A percentile compares a stretch with the other conserved stretches of the same genome.
phyloP scores from a whole-genome alignment of 768 basidiomycete species.

The Chalciporus sphaerocephalus region DNA sequence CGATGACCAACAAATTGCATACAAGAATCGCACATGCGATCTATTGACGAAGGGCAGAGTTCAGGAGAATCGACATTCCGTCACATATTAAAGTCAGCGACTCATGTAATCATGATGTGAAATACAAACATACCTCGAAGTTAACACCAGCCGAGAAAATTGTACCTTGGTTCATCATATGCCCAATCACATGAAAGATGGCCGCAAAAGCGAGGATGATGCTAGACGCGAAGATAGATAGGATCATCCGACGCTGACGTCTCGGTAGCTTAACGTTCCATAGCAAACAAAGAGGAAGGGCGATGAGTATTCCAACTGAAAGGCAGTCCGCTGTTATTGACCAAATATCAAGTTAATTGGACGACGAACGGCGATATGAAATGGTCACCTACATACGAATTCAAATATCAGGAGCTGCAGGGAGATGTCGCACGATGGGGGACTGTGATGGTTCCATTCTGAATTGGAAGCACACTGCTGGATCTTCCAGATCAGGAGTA shows the following conservation, averaged over 20 bases:
- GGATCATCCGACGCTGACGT: constrained; percentile 9
- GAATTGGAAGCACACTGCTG: neutral
- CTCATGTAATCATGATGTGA: neutral
- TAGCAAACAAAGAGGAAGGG: constrained; percentile 3
- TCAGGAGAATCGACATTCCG: too few species aligned
- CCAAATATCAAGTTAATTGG: too few species aligned
- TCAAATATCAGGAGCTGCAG: neutral
- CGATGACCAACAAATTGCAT: constrained; percentile 9
- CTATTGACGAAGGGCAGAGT: too few species aligned
- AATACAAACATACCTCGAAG: neutral
- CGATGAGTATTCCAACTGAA: constrained; percentile 3
- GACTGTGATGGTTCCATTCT: neutral
- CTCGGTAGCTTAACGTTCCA: constrained; percentile 8
- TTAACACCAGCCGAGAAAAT: neutral
- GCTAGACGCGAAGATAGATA: constrained; percentile 8
- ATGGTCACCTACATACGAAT: neutral
- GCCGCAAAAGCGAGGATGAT: constrained; percentile 3
- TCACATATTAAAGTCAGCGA: too few species aligned
- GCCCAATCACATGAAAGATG: constrained; percentile 1
- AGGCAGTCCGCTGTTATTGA: constrained; percentile 2
- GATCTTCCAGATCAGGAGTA: neutral
- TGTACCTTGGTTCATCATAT: neutral
- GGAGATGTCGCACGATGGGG: neutral
- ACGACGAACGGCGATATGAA: too few species aligned
- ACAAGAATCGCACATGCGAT: constrained; percentile 3